Evolutionary conservation across 2,329 filamentous ascomycete genomes (phyloP), one percentile per base, ranked within the genome.

Genomic region (Xylaria polymorpha): DNA sequence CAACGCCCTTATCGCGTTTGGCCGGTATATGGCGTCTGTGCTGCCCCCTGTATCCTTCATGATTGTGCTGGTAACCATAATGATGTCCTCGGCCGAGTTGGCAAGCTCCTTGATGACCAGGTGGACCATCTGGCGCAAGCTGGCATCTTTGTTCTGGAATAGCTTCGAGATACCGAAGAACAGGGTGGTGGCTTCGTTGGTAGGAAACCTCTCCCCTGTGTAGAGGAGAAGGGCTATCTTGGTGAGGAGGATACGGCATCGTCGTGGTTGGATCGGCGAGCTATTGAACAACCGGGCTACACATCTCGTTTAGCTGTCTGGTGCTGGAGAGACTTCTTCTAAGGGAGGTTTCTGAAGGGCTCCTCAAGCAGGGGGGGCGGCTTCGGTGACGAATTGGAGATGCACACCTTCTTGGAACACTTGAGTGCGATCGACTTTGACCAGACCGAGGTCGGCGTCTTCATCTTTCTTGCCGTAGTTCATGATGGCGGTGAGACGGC

Each of bases 141-240:
- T 95, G 77, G 94, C 92, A 91, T 99, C 96, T 83, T 98, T 98
- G 84, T 98, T 98, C 86, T 98, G 95, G 88, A 99, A 99, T 70
- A 98, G 89, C 87, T 98, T 98, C 71, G 95, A 98, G 82, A 97
- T 98, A 76, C 95, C 94, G 81, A 98, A 98, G 89, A 99, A 99
- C 74, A 99, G 92, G 57, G 94, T 95, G 39, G 96, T 98, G 75
- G 96, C 96, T 88, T 99, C 96, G 80, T 97, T 97, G 69, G 92
- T 95, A 55, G 95, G 94, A 86, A 98, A 99, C 80, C 91, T 94
- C 85, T 99, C 96, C 76, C 96, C 96, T 22, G 94, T 98, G 83
- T 98, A 98, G 76, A 99, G 88, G 73, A 99, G 91, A 68, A 98
- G 92, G 59, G 94, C 93, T 79, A 99, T 96, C 87, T 99, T 98